Evolutionary conservation across 2,329 filamentous ascomycete species (phyloP), one percentile per base, ranked within the genome.

Genomic region (Trichophyton verrucosum): DNA sequence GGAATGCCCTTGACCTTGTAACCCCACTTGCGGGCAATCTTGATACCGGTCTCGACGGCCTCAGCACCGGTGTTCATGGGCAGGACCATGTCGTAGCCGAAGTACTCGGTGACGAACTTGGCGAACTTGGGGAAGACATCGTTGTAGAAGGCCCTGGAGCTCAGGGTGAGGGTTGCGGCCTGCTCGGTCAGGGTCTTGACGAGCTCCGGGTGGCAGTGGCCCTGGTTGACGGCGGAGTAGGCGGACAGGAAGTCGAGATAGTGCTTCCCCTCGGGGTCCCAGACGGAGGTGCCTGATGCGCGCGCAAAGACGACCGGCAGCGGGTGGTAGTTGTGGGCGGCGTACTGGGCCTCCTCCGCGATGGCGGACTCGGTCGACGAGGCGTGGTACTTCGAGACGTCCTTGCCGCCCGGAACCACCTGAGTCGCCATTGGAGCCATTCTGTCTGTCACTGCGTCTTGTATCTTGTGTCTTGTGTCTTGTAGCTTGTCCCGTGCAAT

Each of bases 61-160:
- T 97, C 92, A 22, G 92, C 92, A 62, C 92, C 92, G 1, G 92
- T 97, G 80, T 96, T 96, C 91, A 97, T 96, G 66, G 92, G 92
- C 74, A 97, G 77, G 38, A 96, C 90, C 92, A 96, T 96, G 75
- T 97, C 92, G 73, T 95, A 97, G 64, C 90, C 91, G 73, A 96
- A 96, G 72, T 89, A 86, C 66, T 84, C 77, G 67, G 89, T 91
- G 65, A 96, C 86, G 77, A 94, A 96, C 76, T 96, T 87, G 5
- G 92, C 92, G 81, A 95, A 97, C 65, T 87, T 86, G 62, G 92
- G 92, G 78, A 97, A 97, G 65, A 97, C 94, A 78, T 97, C 92
- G 74, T 97, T 99, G 82, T 97, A 87, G 78, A 97, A 99, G 58
- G 94, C 94, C 64, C 92, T 85, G 64, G 91, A 96, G 76, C 90